Percentiles rank a stretch among this genome's conserved stretches.
phyloP scores from a whole-genome alignment of 1,139 yeast genomes.

The Yamadazyma taylorii region DNA sequence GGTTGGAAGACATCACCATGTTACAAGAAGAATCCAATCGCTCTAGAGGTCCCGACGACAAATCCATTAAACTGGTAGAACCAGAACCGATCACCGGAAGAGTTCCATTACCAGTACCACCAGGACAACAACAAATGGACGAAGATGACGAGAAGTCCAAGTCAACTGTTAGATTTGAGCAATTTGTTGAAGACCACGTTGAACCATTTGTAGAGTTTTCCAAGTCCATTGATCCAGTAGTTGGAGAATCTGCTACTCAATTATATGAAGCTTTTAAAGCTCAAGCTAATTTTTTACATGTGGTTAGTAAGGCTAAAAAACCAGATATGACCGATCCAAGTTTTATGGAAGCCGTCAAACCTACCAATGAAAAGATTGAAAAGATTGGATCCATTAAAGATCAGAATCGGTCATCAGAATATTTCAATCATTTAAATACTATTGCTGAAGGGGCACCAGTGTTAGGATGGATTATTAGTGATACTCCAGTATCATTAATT shows the following conservation, averaged over 20 bases:
- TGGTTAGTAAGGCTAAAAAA: constrained; percentile 61
- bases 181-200: constrained; percentile 51
- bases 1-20: constrained; percentile 85
- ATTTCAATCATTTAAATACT: constrained; percentile 72
- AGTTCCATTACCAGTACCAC: background rate
- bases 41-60: constrained; percentile 4
- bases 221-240: constrained; percentile 57
- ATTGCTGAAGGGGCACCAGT: constrained; percentile 89
- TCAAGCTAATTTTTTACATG: constrained; percentile 57
- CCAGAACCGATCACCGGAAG: background rate
- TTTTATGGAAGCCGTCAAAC: constrained; percentile 60
- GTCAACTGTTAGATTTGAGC: constrained; percentile 53
- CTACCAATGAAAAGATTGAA: constrained; percentile 64
- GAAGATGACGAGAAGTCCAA: constrained; percentile 33
- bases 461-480: constrained; percentile 84
- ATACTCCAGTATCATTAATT: constrained; percentile 68
- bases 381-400: constrained; percentile 69
- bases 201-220: constrained; percentile 64
- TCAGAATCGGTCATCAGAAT: constrained; percentile 63
- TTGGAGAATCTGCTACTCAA: constrained; percentile 58
- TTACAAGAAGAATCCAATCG: constrained; percentile 59
- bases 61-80: background rate
- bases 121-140: constrained; percentile 10
- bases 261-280: constrained; percentile 61
- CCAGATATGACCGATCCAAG: constrained; percentile 59